Evolutionary conservation across 2,329 filamentous ascomycete genomes (phyloP).

Genomic region (Talaromyces sp.): DNA sequence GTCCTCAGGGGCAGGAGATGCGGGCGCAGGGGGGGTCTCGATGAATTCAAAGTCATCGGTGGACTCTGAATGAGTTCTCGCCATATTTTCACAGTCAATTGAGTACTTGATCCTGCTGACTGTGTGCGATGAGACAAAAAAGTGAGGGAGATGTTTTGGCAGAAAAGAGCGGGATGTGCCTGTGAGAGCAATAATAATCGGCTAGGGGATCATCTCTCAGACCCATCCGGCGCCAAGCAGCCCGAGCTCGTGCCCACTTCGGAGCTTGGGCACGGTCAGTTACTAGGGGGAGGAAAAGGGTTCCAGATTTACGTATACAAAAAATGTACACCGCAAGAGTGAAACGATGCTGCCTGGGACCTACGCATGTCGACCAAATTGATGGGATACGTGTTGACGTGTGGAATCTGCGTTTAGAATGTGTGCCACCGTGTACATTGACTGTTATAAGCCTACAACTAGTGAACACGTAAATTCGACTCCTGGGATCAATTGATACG

Average conservation of each 20-base stretch:
- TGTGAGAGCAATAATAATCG: slow-evolving; percentile 12
- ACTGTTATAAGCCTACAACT: background rate
- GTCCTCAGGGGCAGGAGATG: slow-evolving; percentile 50
- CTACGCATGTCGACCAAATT: background rate
- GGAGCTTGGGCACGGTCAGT: background rate
- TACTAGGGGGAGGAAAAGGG: too few relatives aligned
- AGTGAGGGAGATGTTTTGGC: slow-evolving; percentile 16
- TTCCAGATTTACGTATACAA: background rate
- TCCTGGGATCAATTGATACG: background rate
- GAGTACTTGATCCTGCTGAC: slow-evolving; percentile 21
- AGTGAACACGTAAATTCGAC: background rate
- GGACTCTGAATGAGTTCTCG: slow-evolving; percentile 44
- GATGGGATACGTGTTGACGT: background rate
- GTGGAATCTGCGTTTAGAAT: background rate
- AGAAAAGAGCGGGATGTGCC: slow-evolving; percentile 16
- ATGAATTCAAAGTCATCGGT: slow-evolving; percentile 52
- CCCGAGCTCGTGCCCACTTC: slow-evolving; percentile 6
- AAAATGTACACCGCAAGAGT: background rate
- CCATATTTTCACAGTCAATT: slow-evolving; percentile 34
- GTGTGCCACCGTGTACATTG: background rate
- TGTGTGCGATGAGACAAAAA: slow-evolving; percentile 26
- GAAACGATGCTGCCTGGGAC: background rate
- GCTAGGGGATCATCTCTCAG: slow-evolving; percentile 10
- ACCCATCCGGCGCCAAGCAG: slow-evolving; percentile 4
- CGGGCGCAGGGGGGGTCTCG: slow-evolving; percentile 57